Evolutionary conservation across 441 rosid genomes (phyloP), one percentile per base, ranked within the genome.

Genomic region (Mallotus japonicus): DNA sequence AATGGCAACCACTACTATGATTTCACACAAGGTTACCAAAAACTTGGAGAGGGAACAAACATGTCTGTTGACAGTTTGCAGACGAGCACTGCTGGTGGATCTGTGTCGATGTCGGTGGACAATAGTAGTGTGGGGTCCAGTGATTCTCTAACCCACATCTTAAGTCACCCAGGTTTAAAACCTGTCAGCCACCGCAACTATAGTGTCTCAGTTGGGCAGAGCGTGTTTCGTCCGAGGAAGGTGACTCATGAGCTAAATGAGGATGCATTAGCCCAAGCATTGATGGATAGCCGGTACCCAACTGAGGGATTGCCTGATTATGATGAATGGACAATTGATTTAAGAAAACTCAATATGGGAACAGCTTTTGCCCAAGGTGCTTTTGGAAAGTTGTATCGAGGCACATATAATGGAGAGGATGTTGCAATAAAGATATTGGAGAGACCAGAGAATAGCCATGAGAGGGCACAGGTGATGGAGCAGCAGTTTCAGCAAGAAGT

Each of bases 401-500:
- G 99, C 47, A 90, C 97, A 65, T 94, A 92, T 74, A 88, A 88
- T 65, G 97, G 99, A 16, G 97, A 94, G 67, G 93, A 94, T 70
- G 96, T 92, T 68, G 99, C 97, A 0, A 90, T 92, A 75, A 94
- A 92, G 89, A 86, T 94, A 65, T 80, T 92, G 53, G 97, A 92
- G 86, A 92, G 97, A 85, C 97, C 96, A 3, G 92, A 81, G 69
- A 86, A 81, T 70, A 83, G 81, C 73, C 89, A 76, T 0, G 99
- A 90, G 65, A 90, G 62, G 72, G 95, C 92, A 5, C 95, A 90
- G 75, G 84, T 87, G 71, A 91, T 90, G 84, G 98, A 94, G 68
- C 98, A 94, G 83, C 98, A 94, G 79, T 94, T 94, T 81, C 96
- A 92, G 86, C 98, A 93, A 79, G 97, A 94, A 76, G 96, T 94